Evolutionary conservation across 148 eudicot species (phyloP), one percentile per base, ranked within the genome.

Genomic region (Chenopodium quinoa): DNA sequence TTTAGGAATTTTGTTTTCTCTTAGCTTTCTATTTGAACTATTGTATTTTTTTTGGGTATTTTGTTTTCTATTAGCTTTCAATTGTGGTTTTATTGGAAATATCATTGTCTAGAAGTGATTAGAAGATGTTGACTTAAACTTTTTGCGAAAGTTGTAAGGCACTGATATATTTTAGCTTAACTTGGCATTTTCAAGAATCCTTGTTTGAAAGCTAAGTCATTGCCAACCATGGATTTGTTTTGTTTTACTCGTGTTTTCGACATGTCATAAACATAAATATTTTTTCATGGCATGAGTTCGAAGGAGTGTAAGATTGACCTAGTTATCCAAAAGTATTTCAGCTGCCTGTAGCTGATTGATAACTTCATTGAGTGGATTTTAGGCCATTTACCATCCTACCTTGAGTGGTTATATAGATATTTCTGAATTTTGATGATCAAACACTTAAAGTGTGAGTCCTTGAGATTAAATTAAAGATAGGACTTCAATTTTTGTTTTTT

Each of bases 61-160:
- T 48, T 8, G 13, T 48, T 48, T 48, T 37, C 2, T 48, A 14
- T 48, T 48, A 5, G 9, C 22, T 11, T 5, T 70, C 22, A 52
- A 70, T 69, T n/a, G 20, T 62, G 60, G 27, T 50, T 20, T 60
- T 80, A 46, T 10, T 22, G 22, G 62, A 63, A 25, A 67, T n/a
- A 68, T 63, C 62, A 9, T 46, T 66, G 16, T 40, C 60, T 25
- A 40, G 29, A 73, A 60, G 52, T 73, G 77, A 73, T 19, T 62
- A 56, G 31, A 70, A 71, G 76, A 73, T 73, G 69, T 13, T 58
- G 52, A 80, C 50, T 71, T 40, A 10, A 72, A 46, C 75, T 60
- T 8, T 73, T 1, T 71, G 62, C 62, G 14, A 37, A 64, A 80
- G 54, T 44, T 60, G 48, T 60, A 27, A 4, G 44, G 20, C 13